Conservation (phyloP, 768 basidiomycete genomes). For the Leccinum ochraceum region DNA sequence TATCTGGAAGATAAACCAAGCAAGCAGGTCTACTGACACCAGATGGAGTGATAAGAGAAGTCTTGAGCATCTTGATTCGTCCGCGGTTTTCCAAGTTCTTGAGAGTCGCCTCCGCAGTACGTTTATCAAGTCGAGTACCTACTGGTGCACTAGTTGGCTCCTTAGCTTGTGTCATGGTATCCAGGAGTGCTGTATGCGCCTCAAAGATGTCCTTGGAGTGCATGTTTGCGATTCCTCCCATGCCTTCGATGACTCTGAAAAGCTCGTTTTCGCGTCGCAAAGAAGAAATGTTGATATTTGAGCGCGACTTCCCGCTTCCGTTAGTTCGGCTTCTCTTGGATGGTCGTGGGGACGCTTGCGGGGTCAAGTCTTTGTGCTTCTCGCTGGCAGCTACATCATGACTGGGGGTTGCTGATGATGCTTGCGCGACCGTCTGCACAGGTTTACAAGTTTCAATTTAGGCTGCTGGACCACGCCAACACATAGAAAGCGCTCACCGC, state of each 20-base stretch:
- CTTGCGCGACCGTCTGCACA: background rate
- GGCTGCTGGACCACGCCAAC: background rate
- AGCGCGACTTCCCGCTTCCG: conserved; percentile 18
- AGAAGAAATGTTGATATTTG: conserved; percentile 70
- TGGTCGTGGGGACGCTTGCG: conserved; percentile 11
- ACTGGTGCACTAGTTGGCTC: conserved; percentile 70
- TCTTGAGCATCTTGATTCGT: conserved; percentile 69
- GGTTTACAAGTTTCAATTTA: background rate
- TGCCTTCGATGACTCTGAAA: conserved; percentile 58
- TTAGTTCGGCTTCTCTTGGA: conserved; percentile 25
- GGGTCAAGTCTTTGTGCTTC: conserved; percentile 17
- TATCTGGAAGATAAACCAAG: conserved; percentile 65
- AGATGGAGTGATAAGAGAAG: conserved; percentile 57
- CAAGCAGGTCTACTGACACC: conserved; percentile 59
- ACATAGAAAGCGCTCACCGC: conserved; percentile 6
- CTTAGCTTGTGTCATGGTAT: conserved; percentile 53
- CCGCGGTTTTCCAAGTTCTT: conserved; percentile 63
- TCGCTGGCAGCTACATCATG: conserved; percentile 2
- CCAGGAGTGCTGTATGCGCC: conserved; percentile 63
- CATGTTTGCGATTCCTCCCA: conserved; percentile 67
- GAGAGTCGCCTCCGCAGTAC: conserved; percentile 63
- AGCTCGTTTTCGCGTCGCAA: conserved; percentile 83
- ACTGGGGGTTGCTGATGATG: background rate
- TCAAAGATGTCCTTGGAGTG: conserved; percentile 71
- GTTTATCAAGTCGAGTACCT: conserved; percentile 71